Conservation (phyloP, 2,329 filamentous ascomycete genomes). For the Ophiostoma ips region DNA sequence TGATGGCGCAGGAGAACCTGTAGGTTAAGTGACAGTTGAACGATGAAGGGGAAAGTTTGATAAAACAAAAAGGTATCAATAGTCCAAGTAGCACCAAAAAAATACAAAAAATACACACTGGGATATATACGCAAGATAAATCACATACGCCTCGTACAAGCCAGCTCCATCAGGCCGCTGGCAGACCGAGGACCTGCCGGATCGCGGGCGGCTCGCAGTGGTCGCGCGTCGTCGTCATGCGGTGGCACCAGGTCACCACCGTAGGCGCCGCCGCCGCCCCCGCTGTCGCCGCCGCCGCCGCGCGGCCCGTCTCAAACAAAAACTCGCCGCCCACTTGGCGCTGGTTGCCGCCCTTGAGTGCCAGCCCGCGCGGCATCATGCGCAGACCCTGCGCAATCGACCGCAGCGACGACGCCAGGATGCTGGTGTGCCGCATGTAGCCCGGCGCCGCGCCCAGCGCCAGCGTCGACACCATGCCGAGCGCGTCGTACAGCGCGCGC, state of each 20-base stretch:
- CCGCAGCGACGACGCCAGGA: slow-evolving; percentile 31
- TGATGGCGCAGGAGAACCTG: slow-evolving; percentile 13
- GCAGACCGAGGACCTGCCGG: slow-evolving; percentile 46
- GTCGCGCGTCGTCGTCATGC: slow-evolving; percentile 67
- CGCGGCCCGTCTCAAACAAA: slow-evolving; percentile 44
- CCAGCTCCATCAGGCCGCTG: not conserved
- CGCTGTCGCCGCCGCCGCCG: slow-evolving; percentile 15
- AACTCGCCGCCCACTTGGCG: slow-evolving; percentile 66
- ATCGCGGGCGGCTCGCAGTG: slow-evolving; percentile 59
- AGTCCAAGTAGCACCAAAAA: not conserved
- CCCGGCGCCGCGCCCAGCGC: slow-evolving; percentile 44
- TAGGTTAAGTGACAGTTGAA: not conserved
- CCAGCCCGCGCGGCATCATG: slow-evolving; percentile 42
- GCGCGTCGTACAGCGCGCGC: slow-evolving; percentile 46
- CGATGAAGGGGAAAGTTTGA: not conserved
- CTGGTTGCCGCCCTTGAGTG: slow-evolving; percentile 49
- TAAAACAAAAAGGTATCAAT: not conserved
- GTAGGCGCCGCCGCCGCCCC: slow-evolving; percentile 14
- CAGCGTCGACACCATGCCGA: slow-evolving; percentile 56
- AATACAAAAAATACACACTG: no score
- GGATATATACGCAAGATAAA: no score
- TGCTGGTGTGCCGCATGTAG: slow-evolving; percentile 46
- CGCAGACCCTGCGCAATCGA: slow-evolving; percentile 47
- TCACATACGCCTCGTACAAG: no score
- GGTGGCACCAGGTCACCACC: slow-evolving; percentile 60